phyloP scores from a whole-genome alignment of 331 rosid genomes.

The Rosa hybrid region DNA sequence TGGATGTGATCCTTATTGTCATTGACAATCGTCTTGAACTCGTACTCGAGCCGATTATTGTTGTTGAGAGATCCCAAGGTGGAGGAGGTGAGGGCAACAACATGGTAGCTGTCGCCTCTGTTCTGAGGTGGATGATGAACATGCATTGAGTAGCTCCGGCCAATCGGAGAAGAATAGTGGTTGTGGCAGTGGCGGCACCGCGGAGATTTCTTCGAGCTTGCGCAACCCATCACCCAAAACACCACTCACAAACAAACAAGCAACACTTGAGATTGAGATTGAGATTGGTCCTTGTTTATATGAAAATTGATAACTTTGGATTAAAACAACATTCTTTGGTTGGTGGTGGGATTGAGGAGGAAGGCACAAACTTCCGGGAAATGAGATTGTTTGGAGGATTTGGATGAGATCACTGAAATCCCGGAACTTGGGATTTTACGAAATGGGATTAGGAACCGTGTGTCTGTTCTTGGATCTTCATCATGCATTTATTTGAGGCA shows the following conservation, averaged over 20 bases:
- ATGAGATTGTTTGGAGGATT: conserved; percentile 14
- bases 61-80: conserved; percentile 72
- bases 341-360: background rate
- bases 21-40: background rate
- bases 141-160: conserved; percentile 80
- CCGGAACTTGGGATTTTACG: background rate
- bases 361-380: too few species aligned
- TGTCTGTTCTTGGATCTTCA: background rate
- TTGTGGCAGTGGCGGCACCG: conserved; percentile 65
- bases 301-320: background rate
- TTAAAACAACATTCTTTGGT: conserved; percentile 20
- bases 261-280: background rate
- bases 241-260: background rate
- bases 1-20: background rate
- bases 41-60: conserved; percentile 4
- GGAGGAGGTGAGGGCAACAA: conserved; percentile 89
- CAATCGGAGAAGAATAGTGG: conserved; percentile 51
- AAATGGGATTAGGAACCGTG: background rate
- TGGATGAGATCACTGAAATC: conserved; percentile 9
- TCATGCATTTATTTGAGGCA: background rate
- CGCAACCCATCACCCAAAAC: conserved; percentile 69
- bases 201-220: conserved; percentile 59
- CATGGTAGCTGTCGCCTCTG: conserved; percentile 69
- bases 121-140: conserved; percentile 75
- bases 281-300: background rate